Evolutionary conservation across 805 yeast genomes (phyloP), one percentile per base, ranked within the genome.

Genomic region (Starmerella sirachaensis): DNA sequence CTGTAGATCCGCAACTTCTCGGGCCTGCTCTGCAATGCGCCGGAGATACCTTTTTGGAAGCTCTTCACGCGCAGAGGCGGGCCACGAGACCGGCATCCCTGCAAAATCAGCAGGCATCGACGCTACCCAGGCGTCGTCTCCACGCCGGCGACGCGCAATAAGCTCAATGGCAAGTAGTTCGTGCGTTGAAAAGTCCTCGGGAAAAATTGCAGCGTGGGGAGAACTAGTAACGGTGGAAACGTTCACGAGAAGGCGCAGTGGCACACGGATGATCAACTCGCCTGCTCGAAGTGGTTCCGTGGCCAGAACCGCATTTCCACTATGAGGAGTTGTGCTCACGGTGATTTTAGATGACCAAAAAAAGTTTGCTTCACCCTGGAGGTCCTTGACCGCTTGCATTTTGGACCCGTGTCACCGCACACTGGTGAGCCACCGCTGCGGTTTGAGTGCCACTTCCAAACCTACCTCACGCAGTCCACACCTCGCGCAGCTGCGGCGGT

Each of bases 281-380:
- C 32, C 31, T 4, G 28, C 46, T 4, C 42, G 46, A n/a, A 83
- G 50, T 2, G 40, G 34, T 0, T 53, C 52, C 3, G 16, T 39
- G 16, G 78, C 67, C 48, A 67, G 60, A 18, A 83, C 65, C 40
- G 83, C 81, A 53, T 85, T 67, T 13, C 94, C 94, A 12, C 72
- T 61, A 8, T 57, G 61, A 1, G 49, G 47, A 10, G 66, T 60
- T 21, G 69, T 67, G 10, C 49, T 52, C 6, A 76, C 65, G 2
- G 48, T 49, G 11, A 59, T 28, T 23, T 43, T 43, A 1, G 42
- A 36, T 11, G 60, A 51, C 45, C 48, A 45, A 3, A 35, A 19
- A 25, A 25, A 58, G 3, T 14, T 23, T 7, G 35, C 25, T 4
- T 27, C 17, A 12, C 23, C 18, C 14, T 27, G 17, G 18, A 38